Conservation (phyloP, 129 eudicot genomes). For the Pittosporum tobira region DNA sequence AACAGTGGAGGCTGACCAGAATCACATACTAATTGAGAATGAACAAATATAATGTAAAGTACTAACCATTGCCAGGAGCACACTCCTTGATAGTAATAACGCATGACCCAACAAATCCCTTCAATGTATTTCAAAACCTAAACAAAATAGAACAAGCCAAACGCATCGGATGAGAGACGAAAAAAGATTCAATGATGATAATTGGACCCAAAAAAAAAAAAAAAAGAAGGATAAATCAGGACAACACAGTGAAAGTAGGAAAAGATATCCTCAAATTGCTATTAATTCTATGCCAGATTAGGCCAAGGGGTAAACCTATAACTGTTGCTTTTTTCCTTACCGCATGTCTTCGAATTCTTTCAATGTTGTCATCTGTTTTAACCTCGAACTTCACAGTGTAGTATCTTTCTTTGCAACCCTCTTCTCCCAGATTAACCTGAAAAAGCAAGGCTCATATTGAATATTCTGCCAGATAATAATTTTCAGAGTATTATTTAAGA, state of each 20-base stretch:
- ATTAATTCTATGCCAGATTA: not conserved
- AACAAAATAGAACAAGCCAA: not conserved
- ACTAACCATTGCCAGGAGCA: constrained; percentile 44
- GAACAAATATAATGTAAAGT: constrained; percentile 6
- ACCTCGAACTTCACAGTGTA: constrained; percentile 25
- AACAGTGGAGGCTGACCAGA: not conserved
- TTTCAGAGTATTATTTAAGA: not conserved
- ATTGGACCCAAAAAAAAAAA: too few relatives aligned
- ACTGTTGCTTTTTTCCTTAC: constrained; percentile 16
- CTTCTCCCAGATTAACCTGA: constrained; percentile 27
- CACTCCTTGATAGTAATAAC: constrained; percentile 35
- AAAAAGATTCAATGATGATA: too few relatives aligned
- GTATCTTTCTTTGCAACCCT: constrained; percentile 28
- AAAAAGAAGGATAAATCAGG: too few relatives aligned
- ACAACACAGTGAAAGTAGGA: too few relatives aligned
- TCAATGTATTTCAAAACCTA: constrained; percentile 38
- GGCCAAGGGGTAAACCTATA: not conserved
- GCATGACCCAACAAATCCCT: constrained; percentile 51
- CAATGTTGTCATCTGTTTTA: constrained; percentile 9
- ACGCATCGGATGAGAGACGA: too few relatives aligned
- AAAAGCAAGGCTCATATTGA: not conserved
- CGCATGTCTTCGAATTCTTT: constrained; percentile 19
- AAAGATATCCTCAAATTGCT: too few relatives aligned
- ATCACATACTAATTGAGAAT: not conserved
- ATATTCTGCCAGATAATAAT: not conserved